Percentiles rank a stretch among this genome's conserved stretches.
Conservation (phyloP, 2,329 filamentous ascomycete species). For the Neoascochyta sp. region DNA sequence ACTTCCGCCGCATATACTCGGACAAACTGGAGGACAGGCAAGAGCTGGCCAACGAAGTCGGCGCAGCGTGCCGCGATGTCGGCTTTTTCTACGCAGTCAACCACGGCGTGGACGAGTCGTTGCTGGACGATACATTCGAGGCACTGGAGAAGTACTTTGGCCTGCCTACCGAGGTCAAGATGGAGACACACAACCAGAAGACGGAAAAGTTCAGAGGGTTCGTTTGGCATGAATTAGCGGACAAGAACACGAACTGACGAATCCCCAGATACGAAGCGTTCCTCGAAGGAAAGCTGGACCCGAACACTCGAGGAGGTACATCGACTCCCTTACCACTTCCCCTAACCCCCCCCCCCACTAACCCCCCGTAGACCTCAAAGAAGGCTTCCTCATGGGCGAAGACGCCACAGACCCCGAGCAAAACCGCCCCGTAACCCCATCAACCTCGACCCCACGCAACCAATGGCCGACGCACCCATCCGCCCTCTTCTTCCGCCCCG, state of each 20-base stretch:
- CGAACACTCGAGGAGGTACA: conserved; percentile 32
- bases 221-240: neutral
- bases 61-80: conserved; percentile 30
- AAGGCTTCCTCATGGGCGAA: conserved; percentile 37
- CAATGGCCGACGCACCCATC: conserved; percentile 30
- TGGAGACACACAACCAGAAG: conserved; percentile 37
- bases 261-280: conserved; percentile 23
- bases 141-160: conserved; percentile 31
- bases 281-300: conserved; percentile 36
- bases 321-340: neutral
- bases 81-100: conserved; percentile 37
- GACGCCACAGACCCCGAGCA: conserved; percentile 34
- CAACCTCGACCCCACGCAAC: conserved; percentile 21
- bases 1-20: conserved; percentile 30
- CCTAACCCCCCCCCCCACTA: too few relatives aligned
- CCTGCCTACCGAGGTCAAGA: conserved; percentile 31
- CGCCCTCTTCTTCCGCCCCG: conserved; percentile 28
- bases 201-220: conserved; percentile 36
- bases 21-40: conserved; percentile 19
- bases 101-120: conserved; percentile 25
- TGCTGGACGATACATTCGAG: conserved; percentile 28
- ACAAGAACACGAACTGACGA: neutral
- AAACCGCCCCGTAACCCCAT: conserved; percentile 13
- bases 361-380: conserved; percentile 32
- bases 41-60: conserved; percentile 28